Percentiles rank a stretch among this genome's conserved stretches.
These are phyloP conservation scores for Lomentospora prolificans DNA, from an alignment of 2,329 filamentous ascomycete genomes.

Conservation along the genomic window DNA sequence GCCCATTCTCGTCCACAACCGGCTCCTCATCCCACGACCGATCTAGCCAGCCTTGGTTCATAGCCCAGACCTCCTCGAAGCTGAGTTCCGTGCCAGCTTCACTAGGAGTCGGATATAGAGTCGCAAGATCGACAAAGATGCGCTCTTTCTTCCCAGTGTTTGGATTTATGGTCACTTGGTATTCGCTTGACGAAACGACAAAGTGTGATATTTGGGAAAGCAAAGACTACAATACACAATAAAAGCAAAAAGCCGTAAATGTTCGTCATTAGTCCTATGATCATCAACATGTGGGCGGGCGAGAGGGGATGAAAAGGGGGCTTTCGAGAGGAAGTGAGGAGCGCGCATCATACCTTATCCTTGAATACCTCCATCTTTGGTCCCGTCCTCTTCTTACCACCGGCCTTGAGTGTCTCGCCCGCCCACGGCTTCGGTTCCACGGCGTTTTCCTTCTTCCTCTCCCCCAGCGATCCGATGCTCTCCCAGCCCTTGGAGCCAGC, in stretches of 20 bases:
- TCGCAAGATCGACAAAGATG: conserved; percentile 77
- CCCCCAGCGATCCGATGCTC: conserved; percentile 73
- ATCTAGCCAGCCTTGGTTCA: conserved; percentile 59
- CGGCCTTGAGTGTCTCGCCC: conserved; percentile 81
- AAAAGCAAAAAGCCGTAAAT: conserved; percentile 19
- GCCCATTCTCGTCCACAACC: conserved; percentile 14
- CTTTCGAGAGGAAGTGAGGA: conserved; percentile 8
- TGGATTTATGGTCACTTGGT: conserved; percentile 75
- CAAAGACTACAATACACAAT: conserved; percentile 42
- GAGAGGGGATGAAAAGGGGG: conserved; percentile 17
- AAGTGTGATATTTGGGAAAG: conserved; percentile 53
- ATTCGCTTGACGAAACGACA: conserved; percentile 58
- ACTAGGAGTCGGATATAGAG: conserved; percentile 70
- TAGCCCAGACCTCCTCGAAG: conserved; percentile 85
- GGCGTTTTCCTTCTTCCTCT: conserved; percentile 89
- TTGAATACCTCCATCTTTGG: conserved; percentile 89
- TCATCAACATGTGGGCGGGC: conserved; percentile 65
- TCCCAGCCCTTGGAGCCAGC: conserved; percentile 72
- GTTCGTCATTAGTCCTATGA: conserved; percentile 87
- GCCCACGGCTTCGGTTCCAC: conserved; percentile 82
- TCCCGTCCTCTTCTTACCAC: conserved; percentile 63
- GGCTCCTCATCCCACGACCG: conserved; percentile 43
- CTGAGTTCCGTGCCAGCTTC: conserved; percentile 67
- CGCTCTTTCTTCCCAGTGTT: conserved; percentile 75
- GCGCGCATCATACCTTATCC: conserved; percentile 70